Evolutionary conservation across 1,284 basidiomycete species (phyloP), one percentile per base, ranked within the genome.

Genomic region (Megacollybia platyphylla): DNA sequence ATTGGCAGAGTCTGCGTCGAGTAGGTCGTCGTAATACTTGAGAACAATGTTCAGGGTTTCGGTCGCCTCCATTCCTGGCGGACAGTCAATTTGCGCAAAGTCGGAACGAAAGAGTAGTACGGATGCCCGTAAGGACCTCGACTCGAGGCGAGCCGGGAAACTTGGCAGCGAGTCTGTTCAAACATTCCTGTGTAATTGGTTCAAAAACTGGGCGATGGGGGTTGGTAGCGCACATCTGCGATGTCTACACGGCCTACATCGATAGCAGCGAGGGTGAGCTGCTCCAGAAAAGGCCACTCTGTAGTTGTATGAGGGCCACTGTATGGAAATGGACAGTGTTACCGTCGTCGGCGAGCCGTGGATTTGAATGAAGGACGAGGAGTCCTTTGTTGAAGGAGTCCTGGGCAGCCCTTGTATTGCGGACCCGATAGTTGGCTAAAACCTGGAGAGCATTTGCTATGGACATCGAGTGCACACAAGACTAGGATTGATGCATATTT

Each of bases 251-350:
- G 69, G 11, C 87, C 87, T 10, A 88, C 61, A 55, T 97, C 93
- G 42, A 96, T 65, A 1, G 94, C 78, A 1, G 94, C 89, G 31
- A 93, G 67, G 3, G 81, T 78, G 1, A 97, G 67, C 56, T 97
- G 92, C 57, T 97, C 94, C 10, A 93, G 64, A 48, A 91, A 79
- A 1, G 81, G 71, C 89, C 90, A 96, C 50, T 72, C 87, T 91
- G 51, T 24, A 29, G 26, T 17, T 39, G 26, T 13, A 13, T 13
- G n/a, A 18, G 20, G 36, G 13, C 5, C 5, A 24, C 5, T 15
- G 10, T 40, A 48, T 29, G 13, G 28, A 37, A 36, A 5, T 15
- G 36, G 9, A 37, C 36, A 24, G 20, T 20, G 8, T 37, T 44
- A 80, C 82, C 68, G 52, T 83, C 77, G 44, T 85, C 77, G 3